phyloP scores from a whole-genome alignment of 257 asterid species.

The Solanum phureja region DNA sequence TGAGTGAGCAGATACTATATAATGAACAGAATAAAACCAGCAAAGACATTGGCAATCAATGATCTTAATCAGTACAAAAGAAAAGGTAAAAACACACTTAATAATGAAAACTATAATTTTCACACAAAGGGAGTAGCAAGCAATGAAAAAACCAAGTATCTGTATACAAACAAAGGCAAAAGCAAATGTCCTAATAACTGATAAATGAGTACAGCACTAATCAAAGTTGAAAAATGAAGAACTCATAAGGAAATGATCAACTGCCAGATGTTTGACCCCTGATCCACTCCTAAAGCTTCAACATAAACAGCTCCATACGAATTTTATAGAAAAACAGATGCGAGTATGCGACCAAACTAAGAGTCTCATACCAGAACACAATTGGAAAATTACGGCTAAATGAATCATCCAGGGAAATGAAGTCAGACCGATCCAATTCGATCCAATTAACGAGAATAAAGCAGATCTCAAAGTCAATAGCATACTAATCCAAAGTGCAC shows the following conservation, averaged over 20 bases:
- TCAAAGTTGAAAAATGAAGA: neutral
- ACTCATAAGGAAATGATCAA: neutral
- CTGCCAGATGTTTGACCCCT: neutral
- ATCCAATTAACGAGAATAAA: neutral
- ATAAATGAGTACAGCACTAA: neutral
- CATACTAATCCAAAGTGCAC: neutral
- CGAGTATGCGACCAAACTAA: neutral
- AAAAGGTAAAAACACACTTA: neutral
- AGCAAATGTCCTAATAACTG: neutral
- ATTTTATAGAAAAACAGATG: neutral
- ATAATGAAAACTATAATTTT: neutral
- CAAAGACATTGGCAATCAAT: neutral
- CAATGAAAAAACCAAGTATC: neutral
- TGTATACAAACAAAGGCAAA: neutral
- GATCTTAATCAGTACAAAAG: neutral
- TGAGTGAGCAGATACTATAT: neutral
- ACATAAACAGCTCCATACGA: neutral
- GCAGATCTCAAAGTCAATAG: neutral
- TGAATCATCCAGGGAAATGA: neutral
- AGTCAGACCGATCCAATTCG: neutral
- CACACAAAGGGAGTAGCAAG: neutral
- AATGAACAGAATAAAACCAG: neutral
- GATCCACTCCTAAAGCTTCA: neutral
- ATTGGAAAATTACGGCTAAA: neutral
- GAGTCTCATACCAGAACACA: neutral